phyloP scores from a whole-genome alignment of 2,329 filamentous ascomycete genomes.

The Cladosporium colombiae region DNA sequence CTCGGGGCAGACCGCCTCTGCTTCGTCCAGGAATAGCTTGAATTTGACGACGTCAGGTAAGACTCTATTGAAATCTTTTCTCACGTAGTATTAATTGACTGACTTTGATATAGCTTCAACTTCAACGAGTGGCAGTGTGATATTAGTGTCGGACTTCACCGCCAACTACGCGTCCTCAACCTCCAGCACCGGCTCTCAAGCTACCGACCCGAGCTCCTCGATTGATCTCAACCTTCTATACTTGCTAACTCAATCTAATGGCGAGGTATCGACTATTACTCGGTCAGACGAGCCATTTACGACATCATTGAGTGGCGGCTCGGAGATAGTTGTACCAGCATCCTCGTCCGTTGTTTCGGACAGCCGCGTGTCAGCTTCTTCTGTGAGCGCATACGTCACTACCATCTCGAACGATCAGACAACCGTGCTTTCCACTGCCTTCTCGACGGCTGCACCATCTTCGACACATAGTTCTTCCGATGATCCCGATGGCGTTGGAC shows the following conservation, averaged over 20 bases:
- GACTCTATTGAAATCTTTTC: background rate
- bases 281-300: conserved; percentile 27
- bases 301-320: conserved; percentile 32
- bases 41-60: conserved; percentile 33
- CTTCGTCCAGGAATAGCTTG: conserved; percentile 9
- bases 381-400: conserved; percentile 9
- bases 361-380: background rate
- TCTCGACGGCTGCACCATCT: conserved; percentile 7
- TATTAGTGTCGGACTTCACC: conserved; percentile 27
- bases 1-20: background rate
- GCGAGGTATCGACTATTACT: conserved; percentile 30
- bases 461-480: conserved; percentile 7
- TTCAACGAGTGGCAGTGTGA: conserved; percentile 23
- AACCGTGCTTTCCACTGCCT: conserved; percentile 9
- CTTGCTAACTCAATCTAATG: conserved; percentile 31
- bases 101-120: conserved; percentile 25
- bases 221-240: conserved; percentile 23
- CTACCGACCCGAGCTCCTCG: conserved; percentile 8
- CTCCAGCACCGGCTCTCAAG: background rate
- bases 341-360: conserved; percentile 6
- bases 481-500: conserved; percentile 3
- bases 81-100: background rate
- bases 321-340: conserved; percentile 28
- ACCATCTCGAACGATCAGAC: conserved; percentile 6
- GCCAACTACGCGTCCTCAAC: conserved; percentile 18